These are phyloP conservation scores for Aspergillus pseudoglaucus DNA, from an alignment of 2,329 filamentous ascomycete species.

Conservation along the genomic window DNA sequence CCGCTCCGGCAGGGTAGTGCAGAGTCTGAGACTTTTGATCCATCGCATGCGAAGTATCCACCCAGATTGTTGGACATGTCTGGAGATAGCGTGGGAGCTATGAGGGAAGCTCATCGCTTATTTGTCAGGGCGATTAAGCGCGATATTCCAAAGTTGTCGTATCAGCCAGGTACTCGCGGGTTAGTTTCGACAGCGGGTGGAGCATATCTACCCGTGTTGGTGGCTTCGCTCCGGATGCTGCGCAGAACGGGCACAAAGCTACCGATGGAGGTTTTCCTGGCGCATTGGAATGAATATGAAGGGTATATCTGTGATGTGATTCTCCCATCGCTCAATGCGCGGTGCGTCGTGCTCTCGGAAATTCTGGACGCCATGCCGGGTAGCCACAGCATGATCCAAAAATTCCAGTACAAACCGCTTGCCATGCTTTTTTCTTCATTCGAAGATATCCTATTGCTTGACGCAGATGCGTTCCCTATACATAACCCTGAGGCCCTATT, in stretches of 20 bases:
- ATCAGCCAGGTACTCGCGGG: constrained; percentile 30
- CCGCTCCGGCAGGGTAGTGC: constrained; percentile 21
- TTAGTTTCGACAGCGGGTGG: constrained; percentile 44
- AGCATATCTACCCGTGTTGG: constrained; percentile 37
- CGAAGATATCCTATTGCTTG: constrained; percentile 44
- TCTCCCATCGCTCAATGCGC: constrained; percentile 37
- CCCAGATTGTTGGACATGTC: constrained; percentile 27
- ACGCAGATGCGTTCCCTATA: constrained; percentile 43
- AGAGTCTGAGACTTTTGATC: constrained; percentile 21
- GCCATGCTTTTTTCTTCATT: constrained; percentile 47
- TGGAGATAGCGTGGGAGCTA: constrained; percentile 20
- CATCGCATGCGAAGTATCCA: constrained; percentile 19
- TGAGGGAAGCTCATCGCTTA: constrained; percentile 28
- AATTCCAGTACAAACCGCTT: constrained; percentile 45
- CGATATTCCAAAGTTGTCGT: constrained; percentile 25
- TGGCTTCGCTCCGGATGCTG: constrained; percentile 42
- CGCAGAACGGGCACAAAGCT: constrained; percentile 38
- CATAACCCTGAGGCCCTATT: constrained; percentile 39
- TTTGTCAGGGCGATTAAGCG: constrained; percentile 27
- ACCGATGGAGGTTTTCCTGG: constrained; percentile 43
- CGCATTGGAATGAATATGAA: constrained; percentile 36
- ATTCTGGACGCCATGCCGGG: constrained; percentile 29
- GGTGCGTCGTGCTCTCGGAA: constrained; percentile 40
- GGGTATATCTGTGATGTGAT: constrained; percentile 36
- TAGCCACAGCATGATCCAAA: constrained; percentile 25